Percentiles rank a stretch among this genome's conserved stretches.
phyloP scores from a whole-genome alignment of 306 rosid genomes.

The Pachyrhizus erosus region DNA sequence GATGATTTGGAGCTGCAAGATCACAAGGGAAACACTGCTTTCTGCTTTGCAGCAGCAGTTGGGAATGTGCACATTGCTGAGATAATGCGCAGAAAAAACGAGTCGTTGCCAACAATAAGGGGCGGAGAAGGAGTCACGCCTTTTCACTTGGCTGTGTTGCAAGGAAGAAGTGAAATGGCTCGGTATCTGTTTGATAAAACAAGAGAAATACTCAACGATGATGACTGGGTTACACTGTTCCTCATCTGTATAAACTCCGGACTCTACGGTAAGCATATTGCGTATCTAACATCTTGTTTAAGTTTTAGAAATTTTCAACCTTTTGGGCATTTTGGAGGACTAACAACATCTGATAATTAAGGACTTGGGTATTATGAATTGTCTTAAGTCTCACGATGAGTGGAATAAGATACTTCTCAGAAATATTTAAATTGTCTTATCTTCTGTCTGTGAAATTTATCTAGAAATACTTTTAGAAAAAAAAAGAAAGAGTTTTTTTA shows the following conservation, averaged over 20 bases:
- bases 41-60: slow-evolving; percentile 49
- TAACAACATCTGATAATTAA: no score
- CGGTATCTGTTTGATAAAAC: not conserved
- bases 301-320: not conserved
- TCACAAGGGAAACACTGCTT: slow-evolving; percentile 34
- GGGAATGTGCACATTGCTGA: slow-evolving; percentile 46
- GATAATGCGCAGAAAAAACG: slow-evolving; percentile 35
- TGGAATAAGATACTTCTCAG: no score
- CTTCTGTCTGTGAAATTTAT: no score
- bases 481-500: no score
- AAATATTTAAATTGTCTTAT: no score
- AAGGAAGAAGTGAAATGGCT: slow-evolving; percentile 48
- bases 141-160: slow-evolving; percentile 46
- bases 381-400: no score
- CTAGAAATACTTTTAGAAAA: no score
- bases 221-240: slow-evolving; percentile 32
- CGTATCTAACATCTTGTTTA: not conserved
- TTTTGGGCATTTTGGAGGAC: not conserved
- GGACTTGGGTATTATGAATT: no score
- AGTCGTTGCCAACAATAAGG: slow-evolving; percentile 25
- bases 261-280: slow-evolving; percentile 48
- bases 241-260: slow-evolving; percentile 29
- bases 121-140: slow-evolving; percentile 45
- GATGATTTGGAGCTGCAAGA: slow-evolving; percentile 44
- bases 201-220: not conserved